Conservation (phyloP, 148 eudicot species). For the Rhododendron griersonianum region DNA sequence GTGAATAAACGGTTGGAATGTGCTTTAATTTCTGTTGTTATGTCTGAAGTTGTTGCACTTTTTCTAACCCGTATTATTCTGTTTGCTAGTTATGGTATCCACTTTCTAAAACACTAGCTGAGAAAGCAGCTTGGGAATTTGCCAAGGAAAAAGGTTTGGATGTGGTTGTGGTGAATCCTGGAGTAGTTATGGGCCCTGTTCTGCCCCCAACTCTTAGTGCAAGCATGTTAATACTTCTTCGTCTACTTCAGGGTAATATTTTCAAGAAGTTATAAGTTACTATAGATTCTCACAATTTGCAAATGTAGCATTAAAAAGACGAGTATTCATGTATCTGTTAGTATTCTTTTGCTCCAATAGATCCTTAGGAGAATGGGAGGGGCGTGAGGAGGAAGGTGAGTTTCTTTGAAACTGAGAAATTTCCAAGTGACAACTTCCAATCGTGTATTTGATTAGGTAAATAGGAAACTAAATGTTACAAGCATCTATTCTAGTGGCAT, state of each 20-base stretch:
- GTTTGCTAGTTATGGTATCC: slow-evolving; percentile 71
- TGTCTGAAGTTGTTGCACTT: background rate
- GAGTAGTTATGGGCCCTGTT: slow-evolving; percentile 81
- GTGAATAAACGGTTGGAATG: background rate
- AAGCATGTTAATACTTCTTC: slow-evolving; percentile 78
- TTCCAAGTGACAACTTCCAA: background rate
- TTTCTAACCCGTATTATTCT: background rate
- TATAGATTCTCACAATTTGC: background rate
- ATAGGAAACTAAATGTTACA: background rate
- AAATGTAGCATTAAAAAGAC: background rate
- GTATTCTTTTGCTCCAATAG: background rate
- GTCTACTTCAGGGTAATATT: slow-evolving; percentile 67
- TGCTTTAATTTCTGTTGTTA: background rate
- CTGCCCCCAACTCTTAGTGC: slow-evolving; percentile 75
- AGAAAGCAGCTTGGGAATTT: slow-evolving; percentile 88
- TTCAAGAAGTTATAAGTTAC: background rate
- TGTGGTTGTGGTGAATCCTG: slow-evolving; percentile 85
- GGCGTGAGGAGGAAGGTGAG: too few species aligned
- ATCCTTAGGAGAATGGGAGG: background rate
- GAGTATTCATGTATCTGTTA: background rate
- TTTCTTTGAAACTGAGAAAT: background rate
- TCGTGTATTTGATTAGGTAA: background rate
- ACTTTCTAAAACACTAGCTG: slow-evolving; percentile 74
- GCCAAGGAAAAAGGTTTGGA: slow-evolving; percentile 67
- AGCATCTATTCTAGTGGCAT: background rate